Conservation (phyloP, 1,284 basidiomycete species). For the Ustilago loliicola region DNA sequence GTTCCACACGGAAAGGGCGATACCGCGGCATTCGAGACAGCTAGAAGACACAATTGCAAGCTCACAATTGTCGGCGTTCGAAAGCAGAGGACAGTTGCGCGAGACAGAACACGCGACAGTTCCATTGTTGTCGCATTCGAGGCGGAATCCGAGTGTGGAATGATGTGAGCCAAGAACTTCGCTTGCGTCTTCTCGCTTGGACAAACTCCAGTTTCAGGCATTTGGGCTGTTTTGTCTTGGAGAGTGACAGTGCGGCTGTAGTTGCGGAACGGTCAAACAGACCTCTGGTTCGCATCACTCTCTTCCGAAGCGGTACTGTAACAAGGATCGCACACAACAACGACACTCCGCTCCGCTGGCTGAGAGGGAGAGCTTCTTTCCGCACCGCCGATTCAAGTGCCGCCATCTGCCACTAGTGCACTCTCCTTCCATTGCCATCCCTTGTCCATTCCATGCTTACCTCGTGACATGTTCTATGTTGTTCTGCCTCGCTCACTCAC, state of each 20-base stretch:
- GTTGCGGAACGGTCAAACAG: neutral
- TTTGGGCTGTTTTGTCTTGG: neutral
- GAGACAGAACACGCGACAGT: neutral
- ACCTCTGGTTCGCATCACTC: conserved; percentile 29
- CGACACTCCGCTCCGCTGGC: conserved; percentile 26
- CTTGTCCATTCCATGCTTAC: neutral
- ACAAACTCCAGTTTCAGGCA: neutral
- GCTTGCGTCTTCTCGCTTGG: conserved; percentile 11
- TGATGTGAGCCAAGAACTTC: conserved; percentile 14
- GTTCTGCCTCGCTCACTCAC: no score
- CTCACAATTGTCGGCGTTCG: conserved; percentile 9
- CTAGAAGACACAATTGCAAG: neutral
- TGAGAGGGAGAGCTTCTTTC: neutral
- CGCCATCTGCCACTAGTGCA: conserved; percentile 1
- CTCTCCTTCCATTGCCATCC: no score
- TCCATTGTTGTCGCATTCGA: neutral
- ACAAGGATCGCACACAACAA: neutral
- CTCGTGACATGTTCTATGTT: no score
- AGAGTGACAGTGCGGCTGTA: neutral
- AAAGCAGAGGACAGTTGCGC: conserved; percentile 4
- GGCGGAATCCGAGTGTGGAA: neutral
- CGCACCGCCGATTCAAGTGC: conserved; percentile 31
- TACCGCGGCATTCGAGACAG: neutral
- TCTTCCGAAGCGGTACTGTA: conserved; percentile 30
- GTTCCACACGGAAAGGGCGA: neutral